Conservation (phyloP, 495 filamentous ascomycete species). For the Neurospora sp. region DNA sequence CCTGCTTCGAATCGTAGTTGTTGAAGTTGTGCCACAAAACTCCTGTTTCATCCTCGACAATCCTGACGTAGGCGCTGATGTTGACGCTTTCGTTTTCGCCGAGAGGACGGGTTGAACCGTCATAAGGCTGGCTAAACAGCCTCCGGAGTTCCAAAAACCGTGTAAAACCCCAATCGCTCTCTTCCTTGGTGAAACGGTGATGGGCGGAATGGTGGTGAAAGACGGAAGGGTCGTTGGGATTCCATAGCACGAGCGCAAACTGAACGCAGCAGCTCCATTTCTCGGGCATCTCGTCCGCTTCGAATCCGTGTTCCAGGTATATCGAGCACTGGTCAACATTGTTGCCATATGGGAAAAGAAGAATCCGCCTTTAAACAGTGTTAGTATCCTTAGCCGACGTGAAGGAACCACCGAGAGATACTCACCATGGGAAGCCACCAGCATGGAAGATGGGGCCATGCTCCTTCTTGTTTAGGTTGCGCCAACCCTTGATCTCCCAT, state of each 20-base stretch:
- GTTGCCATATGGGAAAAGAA: conserved; percentile 93
- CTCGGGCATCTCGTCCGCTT: conserved; percentile 53
- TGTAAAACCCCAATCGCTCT: conserved; percentile 99
- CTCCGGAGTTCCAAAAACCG: conserved; percentile 76
- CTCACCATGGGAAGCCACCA: conserved; percentile 80
- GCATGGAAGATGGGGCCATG: conserved; percentile 84
- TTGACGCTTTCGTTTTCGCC: conserved; percentile 81
- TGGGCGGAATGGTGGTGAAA: conserved; percentile 59
- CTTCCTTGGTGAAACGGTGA: conserved; percentile 88
- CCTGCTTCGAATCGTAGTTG: conserved; percentile 98
- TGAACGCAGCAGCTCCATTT: conserved; percentile 96
- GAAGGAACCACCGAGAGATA: background rate
- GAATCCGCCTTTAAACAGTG: conserved; percentile 57
- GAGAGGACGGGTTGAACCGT: conserved; percentile 55
- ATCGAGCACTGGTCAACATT: conserved; percentile 85
- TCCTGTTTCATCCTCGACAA: conserved; percentile 94
- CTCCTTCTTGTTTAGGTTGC: conserved; percentile 59
- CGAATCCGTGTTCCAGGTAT: conserved; percentile 90
- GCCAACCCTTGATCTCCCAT: conserved; percentile 82
- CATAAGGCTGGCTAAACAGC: conserved; percentile 64
- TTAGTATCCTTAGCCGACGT: conserved; percentile 13
- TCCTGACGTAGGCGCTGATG: conserved; percentile 84
- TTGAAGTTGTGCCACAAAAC: conserved; percentile 99
- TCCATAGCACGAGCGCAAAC: conserved; percentile 89
- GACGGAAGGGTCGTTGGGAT: conserved; percentile 76